Conservation (phyloP, 345 rosid genomes). For the Chamaenerion angustifolium region DNA sequence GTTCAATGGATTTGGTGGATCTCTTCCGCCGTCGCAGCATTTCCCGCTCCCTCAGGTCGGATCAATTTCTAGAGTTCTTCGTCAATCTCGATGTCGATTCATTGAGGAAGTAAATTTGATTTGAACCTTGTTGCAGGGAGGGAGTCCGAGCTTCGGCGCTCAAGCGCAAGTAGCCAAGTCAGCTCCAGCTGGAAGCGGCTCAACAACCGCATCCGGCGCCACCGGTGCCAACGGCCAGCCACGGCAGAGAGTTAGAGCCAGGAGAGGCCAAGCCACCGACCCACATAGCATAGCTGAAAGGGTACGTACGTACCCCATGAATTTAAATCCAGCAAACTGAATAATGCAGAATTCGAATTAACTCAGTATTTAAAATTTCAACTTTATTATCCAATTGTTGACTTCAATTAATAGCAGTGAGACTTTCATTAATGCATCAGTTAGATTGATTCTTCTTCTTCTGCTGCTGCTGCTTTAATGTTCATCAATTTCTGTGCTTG, state of each 20-base stretch:
- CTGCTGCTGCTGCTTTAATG: too few species aligned
- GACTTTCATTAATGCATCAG: neutral
- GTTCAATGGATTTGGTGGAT: constrained; percentile 44
- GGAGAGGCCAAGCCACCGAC: constrained; percentile 98
- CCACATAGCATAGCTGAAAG: constrained; percentile 97
- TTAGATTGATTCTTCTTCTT: too few species aligned
- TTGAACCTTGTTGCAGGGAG: constrained; percentile 1
- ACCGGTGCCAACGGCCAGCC: constrained; percentile 53
- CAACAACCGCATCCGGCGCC: constrained; percentile 11
- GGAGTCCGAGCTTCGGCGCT: constrained; percentile 26
- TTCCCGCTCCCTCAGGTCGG: constrained; percentile 18
- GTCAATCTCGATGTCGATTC: too few species aligned
- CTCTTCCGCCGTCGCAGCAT: constrained; percentile 28
- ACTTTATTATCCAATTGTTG: neutral
- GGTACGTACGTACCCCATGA: too few species aligned
- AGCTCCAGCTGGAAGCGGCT: constrained; percentile 34
- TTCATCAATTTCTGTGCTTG: neutral
- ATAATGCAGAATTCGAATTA: neutral
- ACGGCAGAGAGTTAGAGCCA: constrained; percentile 66
- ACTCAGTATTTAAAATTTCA: neutral
- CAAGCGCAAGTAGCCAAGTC: constrained; percentile 19
- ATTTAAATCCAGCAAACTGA: too few species aligned
- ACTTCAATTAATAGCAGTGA: neutral
- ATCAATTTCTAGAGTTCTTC: neutral
- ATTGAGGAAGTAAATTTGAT: neutral